A percentile compares a stretch with the other conserved stretches of the same genome.
These are phyloP conservation scores for Rhododendron henanense DNA, from an alignment of 148 eudicot genomes.

Conservation along the genomic window DNA sequence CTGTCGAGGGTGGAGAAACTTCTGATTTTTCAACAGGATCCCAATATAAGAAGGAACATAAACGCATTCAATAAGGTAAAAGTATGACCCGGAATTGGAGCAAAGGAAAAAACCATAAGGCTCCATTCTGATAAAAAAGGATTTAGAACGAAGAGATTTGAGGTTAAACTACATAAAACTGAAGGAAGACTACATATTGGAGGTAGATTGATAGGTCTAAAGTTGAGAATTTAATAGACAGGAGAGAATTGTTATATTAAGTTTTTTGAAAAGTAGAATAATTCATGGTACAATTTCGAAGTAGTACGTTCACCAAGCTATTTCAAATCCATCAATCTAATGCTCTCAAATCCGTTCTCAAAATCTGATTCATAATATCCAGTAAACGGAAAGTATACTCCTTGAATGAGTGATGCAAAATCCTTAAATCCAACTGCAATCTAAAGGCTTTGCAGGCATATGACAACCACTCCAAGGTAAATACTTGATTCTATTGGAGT, in stretches of 20 bases:
- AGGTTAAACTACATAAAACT: background rate
- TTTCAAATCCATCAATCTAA: background rate
- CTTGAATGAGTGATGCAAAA: background rate
- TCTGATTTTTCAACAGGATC: background rate
- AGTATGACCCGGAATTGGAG: background rate
- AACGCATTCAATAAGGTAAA: background rate
- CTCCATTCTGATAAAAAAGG: background rate
- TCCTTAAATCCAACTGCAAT: background rate
- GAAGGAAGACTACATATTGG: background rate
- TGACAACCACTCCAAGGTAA: conserved; percentile 5
- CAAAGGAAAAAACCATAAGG: background rate
- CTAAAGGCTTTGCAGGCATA: background rate
- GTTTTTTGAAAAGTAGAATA: background rate
- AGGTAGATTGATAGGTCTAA: background rate
- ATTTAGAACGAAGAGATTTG: background rate
- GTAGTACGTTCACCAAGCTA: background rate
- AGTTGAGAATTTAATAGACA: background rate
- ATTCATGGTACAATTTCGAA: background rate
- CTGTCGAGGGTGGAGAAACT: background rate
- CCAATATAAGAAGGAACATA: background rate
- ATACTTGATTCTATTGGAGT: background rate
- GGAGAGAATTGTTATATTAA: background rate
- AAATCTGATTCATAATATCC: background rate
- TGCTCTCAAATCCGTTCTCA: background rate
- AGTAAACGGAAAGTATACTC: background rate